phyloP scores from a whole-genome alignment of 306 rosid genomes.

The Ziziphus jujuba region DNA sequence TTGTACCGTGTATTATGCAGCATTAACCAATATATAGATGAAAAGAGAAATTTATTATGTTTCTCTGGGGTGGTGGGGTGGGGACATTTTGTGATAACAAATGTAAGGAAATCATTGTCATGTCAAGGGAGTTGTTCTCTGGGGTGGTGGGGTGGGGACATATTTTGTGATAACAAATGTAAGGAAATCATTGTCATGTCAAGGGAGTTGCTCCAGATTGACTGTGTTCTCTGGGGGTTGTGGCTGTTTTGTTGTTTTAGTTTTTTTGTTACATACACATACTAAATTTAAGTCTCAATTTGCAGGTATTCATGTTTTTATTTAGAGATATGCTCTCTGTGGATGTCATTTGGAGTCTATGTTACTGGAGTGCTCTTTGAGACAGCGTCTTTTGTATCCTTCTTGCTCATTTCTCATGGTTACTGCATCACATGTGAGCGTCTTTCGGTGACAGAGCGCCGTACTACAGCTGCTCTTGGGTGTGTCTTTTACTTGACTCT shows the following conservation, averaged over 20 bases:
- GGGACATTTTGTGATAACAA: no score
- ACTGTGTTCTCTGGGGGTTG: not conserved
- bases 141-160: not conserved
- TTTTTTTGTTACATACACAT: not conserved
- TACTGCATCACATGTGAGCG: constrained; percentile 95
- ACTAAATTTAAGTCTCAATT: constrained; percentile 5
- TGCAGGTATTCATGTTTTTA: constrained; percentile 94
- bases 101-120: no score
- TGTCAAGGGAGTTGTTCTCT: not conserved
- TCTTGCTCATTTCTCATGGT: constrained; percentile 92
- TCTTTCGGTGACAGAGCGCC: constrained; percentile 79
- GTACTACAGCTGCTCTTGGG: constrained; percentile 86
- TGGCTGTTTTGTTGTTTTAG: constrained; percentile 4
- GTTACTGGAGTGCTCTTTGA: constrained; percentile 95
- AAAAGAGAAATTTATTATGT: no score
- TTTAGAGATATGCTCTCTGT: constrained; percentile 80
- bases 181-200: no score
- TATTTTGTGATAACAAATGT: no score
- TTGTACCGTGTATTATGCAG: no score
- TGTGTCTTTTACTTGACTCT: constrained; percentile 92
- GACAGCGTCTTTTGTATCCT: constrained; percentile 84
- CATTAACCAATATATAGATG: no score
- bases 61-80: no score
- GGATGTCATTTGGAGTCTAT: constrained; percentile 98
- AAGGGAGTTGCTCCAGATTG: no score